A percentile compares a stretch with the other conserved stretches of the same genome.
phyloP scores from a whole-genome alignment of 352 stramenopile species.

The Phytopythium montanum region DNA sequence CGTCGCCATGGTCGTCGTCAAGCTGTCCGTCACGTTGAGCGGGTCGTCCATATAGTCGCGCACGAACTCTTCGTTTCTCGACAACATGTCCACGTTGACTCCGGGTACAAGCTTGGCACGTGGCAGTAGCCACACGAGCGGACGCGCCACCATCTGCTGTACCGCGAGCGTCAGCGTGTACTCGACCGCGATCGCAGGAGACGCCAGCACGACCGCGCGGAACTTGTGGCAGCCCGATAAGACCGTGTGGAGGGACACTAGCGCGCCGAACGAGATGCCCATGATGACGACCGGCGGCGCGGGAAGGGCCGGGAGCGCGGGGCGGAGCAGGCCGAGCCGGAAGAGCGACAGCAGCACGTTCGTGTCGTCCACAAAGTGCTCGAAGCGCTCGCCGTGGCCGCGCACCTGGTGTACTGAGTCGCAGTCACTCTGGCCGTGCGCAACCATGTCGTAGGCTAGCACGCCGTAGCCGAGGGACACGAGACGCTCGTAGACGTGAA shows the following conservation, averaged over 20 bases:
- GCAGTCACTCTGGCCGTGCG: conserved; percentile 52
- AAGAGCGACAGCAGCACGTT: conserved; percentile 50
- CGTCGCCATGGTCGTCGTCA: conserved; percentile 18
- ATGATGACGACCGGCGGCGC: conserved; percentile 44
- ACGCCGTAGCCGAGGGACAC: conserved; percentile 39
- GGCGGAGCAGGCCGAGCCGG: conserved; percentile 26
- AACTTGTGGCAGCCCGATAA: conserved; percentile 45
- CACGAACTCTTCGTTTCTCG: conserved; percentile 35
- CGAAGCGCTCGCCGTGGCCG: conserved; percentile 48
- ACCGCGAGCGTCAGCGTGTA: conserved; percentile 41
- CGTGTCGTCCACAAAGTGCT: conserved; percentile 67
- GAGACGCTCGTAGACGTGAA: conserved; percentile 47
- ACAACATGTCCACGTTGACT: conserved; percentile 40
- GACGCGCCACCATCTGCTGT: conserved; percentile 33
- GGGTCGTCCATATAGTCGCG: conserved; percentile 52
- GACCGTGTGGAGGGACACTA: conserved; percentile 57
- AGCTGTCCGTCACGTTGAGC: conserved; percentile 38
- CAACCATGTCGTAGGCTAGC: conserved; percentile 60
- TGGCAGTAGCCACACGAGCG: conserved; percentile 39
- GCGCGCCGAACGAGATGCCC: conserved; percentile 63
- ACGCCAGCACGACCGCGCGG: conserved; percentile 41
- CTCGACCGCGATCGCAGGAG: conserved; percentile 59
- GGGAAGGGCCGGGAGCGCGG: neutral
- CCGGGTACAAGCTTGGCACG: conserved; percentile 43
- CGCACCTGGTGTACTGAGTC: conserved; percentile 24